Base-by-base conservation (phyloP, 257 asterid species). In the Solanum sejunctum region DNA sequence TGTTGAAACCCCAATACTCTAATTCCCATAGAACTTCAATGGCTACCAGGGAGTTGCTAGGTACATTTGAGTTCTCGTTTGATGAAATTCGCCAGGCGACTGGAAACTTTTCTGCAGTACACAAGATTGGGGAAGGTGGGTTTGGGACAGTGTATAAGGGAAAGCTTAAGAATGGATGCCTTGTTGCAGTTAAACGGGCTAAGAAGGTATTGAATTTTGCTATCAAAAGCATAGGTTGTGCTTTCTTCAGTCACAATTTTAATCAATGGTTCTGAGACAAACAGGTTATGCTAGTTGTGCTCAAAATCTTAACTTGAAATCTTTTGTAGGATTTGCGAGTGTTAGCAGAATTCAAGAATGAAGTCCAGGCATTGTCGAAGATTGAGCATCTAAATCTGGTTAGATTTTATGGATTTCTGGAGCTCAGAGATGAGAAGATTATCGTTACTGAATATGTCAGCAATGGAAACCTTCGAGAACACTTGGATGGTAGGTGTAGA, bases 381-480 rank as follows among this genome's bases (percentile, higher is more conserved):
- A 92, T 94, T 18, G 97, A 93, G 89, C 98, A 94, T 89, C 89
- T 80, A 51, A 92, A 88, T 86, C 90, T 93, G 87, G 98, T 94
- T 49, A 88, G 92, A 64, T 89, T 88, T 82, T 89, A 87, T 36
- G 95, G 98, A 66, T 94, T 80, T 86, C 39, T 94, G 85, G 94
- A 91, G 89, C 91, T 91, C 45, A 90, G 88, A 82, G 88, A 88
- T 45, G 97, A 94, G 83, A 84, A 75, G 80, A 92, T 94, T 77
- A 86, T 94, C 47, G 84, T 93, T 32, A 86, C 89, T 57, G 98
- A 94, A 83, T 93, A 92, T 86, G 92, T 64, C 85, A 83, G 88
- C 89, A 94, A 94, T 69, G 97, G 98, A 61, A 93, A 88, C 54
- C 93, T 94, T 64, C 88, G 98, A 49, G 92, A 94, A 61, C 97